These are phyloP conservation scores for Beta vulgaris DNA, from an alignment of 148 eudicot species.

Conservation along the genomic window DNA sequence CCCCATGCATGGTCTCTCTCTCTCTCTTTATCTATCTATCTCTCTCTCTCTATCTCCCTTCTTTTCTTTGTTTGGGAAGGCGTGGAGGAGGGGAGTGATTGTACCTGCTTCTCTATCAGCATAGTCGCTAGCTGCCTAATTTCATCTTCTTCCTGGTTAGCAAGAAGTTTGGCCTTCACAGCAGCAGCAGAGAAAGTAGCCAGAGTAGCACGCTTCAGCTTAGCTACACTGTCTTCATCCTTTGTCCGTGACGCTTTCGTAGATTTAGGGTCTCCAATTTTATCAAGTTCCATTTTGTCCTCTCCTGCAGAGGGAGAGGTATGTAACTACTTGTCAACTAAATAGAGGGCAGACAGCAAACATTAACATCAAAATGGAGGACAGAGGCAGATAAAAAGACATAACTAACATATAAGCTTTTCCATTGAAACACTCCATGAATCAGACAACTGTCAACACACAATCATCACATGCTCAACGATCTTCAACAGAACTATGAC, in stretches of 20 bases:
- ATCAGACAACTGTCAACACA: background rate
- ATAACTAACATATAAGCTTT: background rate
- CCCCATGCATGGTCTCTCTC: background rate
- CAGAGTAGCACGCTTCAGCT: conserved; percentile 69
- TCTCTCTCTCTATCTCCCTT: background rate
- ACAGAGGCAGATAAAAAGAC: background rate
- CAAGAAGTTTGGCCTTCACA: conserved; percentile 90
- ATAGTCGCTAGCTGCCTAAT: conserved; percentile 68
- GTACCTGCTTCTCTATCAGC: conserved; percentile 89
- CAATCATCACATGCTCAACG: background rate
- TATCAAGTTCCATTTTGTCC: conserved; percentile 37
- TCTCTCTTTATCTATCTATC: background rate
- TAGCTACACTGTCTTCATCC: conserved; percentile 40
- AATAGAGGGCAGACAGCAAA: background rate
- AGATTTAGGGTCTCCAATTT: conserved; percentile 32
- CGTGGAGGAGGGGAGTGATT: background rate
- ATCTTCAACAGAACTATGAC: background rate
- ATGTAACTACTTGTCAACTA: conserved; percentile 12
- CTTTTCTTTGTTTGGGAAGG: background rate
- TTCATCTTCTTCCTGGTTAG: conserved; percentile 91
- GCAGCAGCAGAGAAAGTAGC: conserved; percentile 91
- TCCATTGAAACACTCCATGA: background rate
- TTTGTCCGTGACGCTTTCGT: conserved; percentile 21
- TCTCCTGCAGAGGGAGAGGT: conserved; percentile 25
- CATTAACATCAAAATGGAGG: background rate